Conservation (phyloP, 2,329 filamentous ascomycete species). For the Diaporthe australafricana region DNA sequence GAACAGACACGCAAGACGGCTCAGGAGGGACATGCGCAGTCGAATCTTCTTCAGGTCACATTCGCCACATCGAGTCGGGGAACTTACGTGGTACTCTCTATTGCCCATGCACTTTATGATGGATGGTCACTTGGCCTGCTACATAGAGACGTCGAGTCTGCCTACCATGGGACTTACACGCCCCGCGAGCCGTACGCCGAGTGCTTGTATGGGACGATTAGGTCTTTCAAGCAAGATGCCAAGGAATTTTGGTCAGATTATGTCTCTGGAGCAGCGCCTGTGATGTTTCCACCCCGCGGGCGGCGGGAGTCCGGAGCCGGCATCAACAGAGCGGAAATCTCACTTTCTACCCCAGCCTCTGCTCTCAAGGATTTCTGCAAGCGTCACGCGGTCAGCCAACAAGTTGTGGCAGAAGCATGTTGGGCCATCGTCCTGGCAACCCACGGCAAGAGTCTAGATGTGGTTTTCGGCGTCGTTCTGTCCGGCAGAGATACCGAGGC, state of each 20-base stretch:
- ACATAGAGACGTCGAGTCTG: conserved; percentile 75
- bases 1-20: conserved; percentile 53
- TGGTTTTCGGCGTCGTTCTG: conserved; percentile 85
- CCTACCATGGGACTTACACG: conserved; percentile 64
- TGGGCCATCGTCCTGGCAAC: conserved; percentile 80
- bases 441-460: conserved; percentile 73
- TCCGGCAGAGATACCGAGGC: conserved; percentile 84
- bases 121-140: conserved; percentile 84
- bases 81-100: conserved; percentile 71
- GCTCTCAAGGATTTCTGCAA: conserved; percentile 72
- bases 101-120: conserved; percentile 90
- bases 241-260: conserved; percentile 78
- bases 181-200: conserved; percentile 60
- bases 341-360: conserved; percentile 54
- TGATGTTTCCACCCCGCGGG: conserved; percentile 37
- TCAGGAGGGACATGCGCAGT: conserved; percentile 47
- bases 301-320: neutral
- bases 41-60: conserved; percentile 61
- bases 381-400: conserved; percentile 74
- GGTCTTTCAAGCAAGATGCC: conserved; percentile 55
- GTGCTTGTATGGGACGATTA: conserved; percentile 67
- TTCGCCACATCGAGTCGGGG: conserved; percentile 50
- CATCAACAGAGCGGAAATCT: conserved; percentile 56
- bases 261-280: conserved; percentile 63
- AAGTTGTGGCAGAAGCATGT: conserved; percentile 80